A percentile compares a stretch with the other conserved stretches of the same genome.
Evolutionary conservation across 2,329 filamentous ascomycete genomes (phyloP).

Genomic region (Fusarium globosum): DNA sequence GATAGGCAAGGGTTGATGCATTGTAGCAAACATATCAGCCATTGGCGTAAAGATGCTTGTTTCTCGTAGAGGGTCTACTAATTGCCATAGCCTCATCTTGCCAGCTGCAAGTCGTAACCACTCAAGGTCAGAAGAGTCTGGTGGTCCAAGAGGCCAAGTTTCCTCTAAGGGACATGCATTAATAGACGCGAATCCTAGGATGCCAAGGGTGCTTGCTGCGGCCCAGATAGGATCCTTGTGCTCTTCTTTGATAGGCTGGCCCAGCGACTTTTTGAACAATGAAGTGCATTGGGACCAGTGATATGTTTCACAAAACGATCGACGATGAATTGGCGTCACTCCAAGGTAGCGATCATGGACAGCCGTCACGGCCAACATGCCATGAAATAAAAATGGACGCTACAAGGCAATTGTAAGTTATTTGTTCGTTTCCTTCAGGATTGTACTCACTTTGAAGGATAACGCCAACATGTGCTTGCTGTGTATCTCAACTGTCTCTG

Average conservation of each 20-base stretch:
- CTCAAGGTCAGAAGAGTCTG: neutral
- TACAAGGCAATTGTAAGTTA: fast-evolving
- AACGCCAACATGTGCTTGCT: neutral
- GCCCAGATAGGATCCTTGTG: neutral
- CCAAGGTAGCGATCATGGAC: neutral
- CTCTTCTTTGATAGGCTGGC: neutral
- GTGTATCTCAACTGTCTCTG: neutral
- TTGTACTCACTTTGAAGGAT: neutral
- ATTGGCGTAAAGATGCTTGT: neutral
- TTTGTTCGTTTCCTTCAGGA: fast-evolving
- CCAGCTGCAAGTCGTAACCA: neutral
- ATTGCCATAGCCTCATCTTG: neutral
- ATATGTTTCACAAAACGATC: neutral
- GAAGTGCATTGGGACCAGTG: neutral
- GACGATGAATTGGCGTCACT: neutral
- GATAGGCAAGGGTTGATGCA: neutral
- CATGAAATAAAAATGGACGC: neutral
- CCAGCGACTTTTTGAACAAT: neutral
- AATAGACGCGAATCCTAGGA: neutral
- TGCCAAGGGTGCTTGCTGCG: neutral
- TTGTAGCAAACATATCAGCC: neutral
- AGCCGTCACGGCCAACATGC: neutral
- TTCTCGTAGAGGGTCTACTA: neutral
- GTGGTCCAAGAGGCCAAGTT: neutral
- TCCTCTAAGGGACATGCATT: neutral